Percentiles rank a stretch among this genome's conserved stretches.
These are phyloP conservation scores for Oryza punctata DNA, from an alignment of 176 grass and related monocot genomes.

Conservation along the genomic window DNA sequence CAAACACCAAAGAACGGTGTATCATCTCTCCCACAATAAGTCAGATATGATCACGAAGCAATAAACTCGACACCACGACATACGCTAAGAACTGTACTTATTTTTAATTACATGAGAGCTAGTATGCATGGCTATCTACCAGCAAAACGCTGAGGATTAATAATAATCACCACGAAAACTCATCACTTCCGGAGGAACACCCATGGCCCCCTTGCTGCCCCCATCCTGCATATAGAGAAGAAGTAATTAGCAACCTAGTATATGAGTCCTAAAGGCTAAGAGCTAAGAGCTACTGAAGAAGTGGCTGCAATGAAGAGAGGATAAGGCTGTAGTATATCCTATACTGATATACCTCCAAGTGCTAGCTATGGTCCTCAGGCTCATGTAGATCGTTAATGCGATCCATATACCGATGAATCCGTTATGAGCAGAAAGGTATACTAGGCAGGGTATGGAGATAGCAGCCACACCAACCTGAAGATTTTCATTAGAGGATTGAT, in stretches of 20 bases:
- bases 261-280: slow-evolving; percentile 7
- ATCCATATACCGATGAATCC: slow-evolving; percentile 96
- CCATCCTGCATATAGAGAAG: slow-evolving; percentile 59
- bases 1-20: slow-evolving; percentile 24
- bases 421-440: slow-evolving; percentile 70
- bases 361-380: slow-evolving; percentile 81
- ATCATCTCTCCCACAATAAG: slow-evolving; percentile 6
- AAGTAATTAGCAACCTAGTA: not conserved
- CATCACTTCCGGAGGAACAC: slow-evolving; percentile 64
- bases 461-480: slow-evolving; percentile 83
- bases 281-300: slow-evolving; percentile 15
- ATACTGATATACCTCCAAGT: slow-evolving; percentile 73
- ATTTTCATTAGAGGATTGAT: slow-evolving; percentile 1
- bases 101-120: slow-evolving; percentile 32
- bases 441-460: slow-evolving; percentile 67
- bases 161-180: slow-evolving; percentile 13
- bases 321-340: slow-evolving; percentile 40
- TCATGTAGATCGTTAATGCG: slow-evolving; percentile 97
- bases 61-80: slow-evolving; percentile 17
- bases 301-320: not conserved
- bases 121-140: slow-evolving; percentile 30
- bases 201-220: slow-evolving; percentile 80
- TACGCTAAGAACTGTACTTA: slow-evolving; percentile 26
- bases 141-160: slow-evolving; percentile 12
- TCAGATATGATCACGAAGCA: slow-evolving; percentile 30